Evolutionary conservation across 352 stramenopile species (phyloP).

Genomic region (Pythium myriotylum): DNA sequence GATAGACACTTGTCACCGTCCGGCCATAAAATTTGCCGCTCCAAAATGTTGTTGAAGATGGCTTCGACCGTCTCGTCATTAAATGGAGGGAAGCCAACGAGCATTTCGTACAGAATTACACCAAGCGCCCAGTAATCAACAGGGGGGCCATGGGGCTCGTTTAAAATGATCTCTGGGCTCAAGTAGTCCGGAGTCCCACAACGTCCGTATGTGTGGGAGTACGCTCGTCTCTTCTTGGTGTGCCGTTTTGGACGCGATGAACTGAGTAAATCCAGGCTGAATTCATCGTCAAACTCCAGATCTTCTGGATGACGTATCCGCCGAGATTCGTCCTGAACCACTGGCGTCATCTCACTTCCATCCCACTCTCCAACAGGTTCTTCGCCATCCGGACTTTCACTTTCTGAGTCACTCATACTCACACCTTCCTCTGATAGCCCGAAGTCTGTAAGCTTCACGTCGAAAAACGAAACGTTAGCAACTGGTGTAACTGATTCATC

Average conservation of each 20-base stretch:
- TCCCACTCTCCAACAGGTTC: slow-evolving; percentile 24
- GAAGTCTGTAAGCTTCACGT: slow-evolving; percentile 84
- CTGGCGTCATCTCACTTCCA: slow-evolving; percentile 5
- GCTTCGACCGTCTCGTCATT: slow-evolving; percentile 89
- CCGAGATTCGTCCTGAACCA: no score
- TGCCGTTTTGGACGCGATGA: slow-evolving; percentile 21
- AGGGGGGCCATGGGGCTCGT: slow-evolving; percentile 63
- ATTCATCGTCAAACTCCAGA: slow-evolving; percentile 28
- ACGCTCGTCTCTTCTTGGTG: slow-evolving; percentile 44
- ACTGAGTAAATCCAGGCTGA: slow-evolving; percentile 21
- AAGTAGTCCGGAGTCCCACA: slow-evolving; percentile 90
- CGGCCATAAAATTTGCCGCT: slow-evolving; percentile 85
- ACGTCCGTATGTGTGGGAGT: slow-evolving; percentile 63
- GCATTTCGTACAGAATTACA: slow-evolving; percentile 92
- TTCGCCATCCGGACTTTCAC: slow-evolving; percentile 21
- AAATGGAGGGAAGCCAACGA: slow-evolving; percentile 88
- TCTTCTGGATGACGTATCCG: slow-evolving; percentile 22
- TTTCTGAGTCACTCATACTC: slow-evolving; percentile 45
- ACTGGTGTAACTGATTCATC: no score
- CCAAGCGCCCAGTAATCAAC: slow-evolving; percentile 91
- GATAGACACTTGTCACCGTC: slow-evolving; percentile 88
- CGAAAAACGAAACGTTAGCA: not conserved
- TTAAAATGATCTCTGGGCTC: slow-evolving; percentile 87
- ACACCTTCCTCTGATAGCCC: slow-evolving; percentile 84
- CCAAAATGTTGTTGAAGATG: slow-evolving; percentile 88